A percentile compares a stretch with the other conserved stretches of the same genome.
Conservation (phyloP, 2,329 filamentous ascomycete species). For the Sclerotiophoma versabilis region DNA sequence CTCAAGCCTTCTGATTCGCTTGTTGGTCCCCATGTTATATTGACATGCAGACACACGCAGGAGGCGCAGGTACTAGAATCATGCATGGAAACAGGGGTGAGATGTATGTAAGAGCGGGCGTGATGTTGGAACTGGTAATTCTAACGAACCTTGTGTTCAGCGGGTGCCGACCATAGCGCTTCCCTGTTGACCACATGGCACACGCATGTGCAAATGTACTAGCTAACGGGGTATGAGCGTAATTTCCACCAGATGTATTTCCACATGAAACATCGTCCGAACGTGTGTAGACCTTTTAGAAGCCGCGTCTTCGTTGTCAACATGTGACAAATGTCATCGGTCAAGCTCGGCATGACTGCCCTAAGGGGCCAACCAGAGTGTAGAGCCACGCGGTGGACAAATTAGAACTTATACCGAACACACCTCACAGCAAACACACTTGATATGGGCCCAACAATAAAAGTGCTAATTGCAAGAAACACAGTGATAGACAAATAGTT, state of each 20-base stretch:
- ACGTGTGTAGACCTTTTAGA: neutral
- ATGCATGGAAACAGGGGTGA: conserved; percentile 15
- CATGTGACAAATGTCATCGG: conserved; percentile 6
- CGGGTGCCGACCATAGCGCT: conserved; percentile 7
- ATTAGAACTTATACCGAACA: too few relatives aligned
- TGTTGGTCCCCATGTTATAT: conserved; percentile 5
- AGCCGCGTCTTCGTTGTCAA: neutral
- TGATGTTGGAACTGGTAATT: conserved; percentile 15
- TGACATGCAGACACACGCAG: conserved; percentile 10
- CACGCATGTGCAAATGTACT: neutral
- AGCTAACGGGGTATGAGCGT: neutral
- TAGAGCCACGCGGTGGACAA: too few relatives aligned
- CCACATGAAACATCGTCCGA: neutral
- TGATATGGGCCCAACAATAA: too few relatives aligned
- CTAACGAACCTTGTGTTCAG: conserved; percentile 14
- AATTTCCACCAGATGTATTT: neutral
- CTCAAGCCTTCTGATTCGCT: conserved; percentile 4
- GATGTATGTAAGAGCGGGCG: conserved; percentile 13
- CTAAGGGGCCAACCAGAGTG: neutral
- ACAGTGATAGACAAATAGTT: too few relatives aligned
- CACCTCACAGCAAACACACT: too few relatives aligned
- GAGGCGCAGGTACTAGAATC: conserved; percentile 19
- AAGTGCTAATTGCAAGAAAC: too few relatives aligned
- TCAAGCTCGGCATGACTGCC: conserved; percentile 2
- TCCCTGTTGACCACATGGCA: neutral